A percentile compares a stretch with the other conserved stretches of the same genome.
Conservation (phyloP, 768 basidiomycete genomes). For the Pholiota molesta region DNA sequence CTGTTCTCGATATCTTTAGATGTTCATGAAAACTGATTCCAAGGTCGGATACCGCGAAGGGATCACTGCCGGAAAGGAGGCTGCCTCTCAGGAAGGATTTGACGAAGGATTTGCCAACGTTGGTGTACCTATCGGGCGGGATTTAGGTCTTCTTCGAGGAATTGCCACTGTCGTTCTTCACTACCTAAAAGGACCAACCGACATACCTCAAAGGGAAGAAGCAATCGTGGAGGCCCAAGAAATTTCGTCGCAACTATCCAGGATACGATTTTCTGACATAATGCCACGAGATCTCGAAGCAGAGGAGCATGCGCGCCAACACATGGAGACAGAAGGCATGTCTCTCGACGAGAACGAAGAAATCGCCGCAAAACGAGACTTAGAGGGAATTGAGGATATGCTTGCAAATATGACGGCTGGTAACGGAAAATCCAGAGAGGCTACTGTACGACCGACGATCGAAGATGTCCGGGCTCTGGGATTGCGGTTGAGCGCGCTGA, state of each 20-base stretch:
- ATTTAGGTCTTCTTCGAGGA: constrained; percentile 81
- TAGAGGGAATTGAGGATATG: constrained; percentile 63
- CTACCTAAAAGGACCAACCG: constrained; percentile 45
- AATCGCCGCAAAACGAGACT: constrained; percentile 45
- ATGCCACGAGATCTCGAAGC: constrained; percentile 79
- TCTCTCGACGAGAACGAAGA: constrained; percentile 44
- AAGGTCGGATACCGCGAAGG: constrained; percentile 97
- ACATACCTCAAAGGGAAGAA: constrained; percentile 11
- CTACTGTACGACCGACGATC: constrained; percentile 34
- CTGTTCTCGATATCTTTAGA: not conserved
- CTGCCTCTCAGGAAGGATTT: constrained; percentile 87
- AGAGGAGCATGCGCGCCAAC: constrained; percentile 73
- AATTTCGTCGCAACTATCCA: constrained; percentile 57
- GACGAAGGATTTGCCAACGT: constrained; percentile 78
- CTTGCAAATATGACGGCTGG: constrained; percentile 45
- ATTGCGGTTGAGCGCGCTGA: constrained; percentile 35
- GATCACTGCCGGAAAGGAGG: constrained; percentile 89
- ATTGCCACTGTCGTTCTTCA: constrained; percentile 62
- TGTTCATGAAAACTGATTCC: constrained; percentile 8
- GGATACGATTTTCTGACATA: constrained; percentile 71
- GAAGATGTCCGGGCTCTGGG: constrained; percentile 45
- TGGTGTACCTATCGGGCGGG: constrained; percentile 75
- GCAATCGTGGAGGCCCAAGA: constrained; percentile 50
- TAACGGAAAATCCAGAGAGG: constrained; percentile 7
- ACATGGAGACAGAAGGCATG: constrained; percentile 47